Conservation (phyloP, 2,329 filamentous ascomycete species). For the Aspergillus cejpii region DNA sequence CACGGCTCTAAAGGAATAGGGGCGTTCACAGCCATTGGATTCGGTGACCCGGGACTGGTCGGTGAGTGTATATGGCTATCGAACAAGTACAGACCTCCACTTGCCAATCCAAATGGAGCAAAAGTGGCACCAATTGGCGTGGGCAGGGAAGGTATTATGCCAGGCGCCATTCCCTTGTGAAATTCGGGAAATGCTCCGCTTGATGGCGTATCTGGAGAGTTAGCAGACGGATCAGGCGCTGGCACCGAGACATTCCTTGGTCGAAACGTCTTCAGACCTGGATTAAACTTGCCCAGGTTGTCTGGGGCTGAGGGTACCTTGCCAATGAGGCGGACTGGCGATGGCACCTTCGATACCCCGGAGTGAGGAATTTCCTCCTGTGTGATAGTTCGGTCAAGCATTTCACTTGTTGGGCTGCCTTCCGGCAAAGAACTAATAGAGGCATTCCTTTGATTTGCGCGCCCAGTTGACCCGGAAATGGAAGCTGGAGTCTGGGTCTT, state of each 20-base stretch:
- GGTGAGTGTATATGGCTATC: slow-evolving; percentile 72
- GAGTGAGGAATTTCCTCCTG: slow-evolving; percentile 38
- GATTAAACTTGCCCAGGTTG: slow-evolving; percentile 59
- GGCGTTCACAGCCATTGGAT: slow-evolving; percentile 54
- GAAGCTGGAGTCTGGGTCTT: slow-evolving; percentile 11
- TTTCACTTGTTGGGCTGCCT: slow-evolving; percentile 38
- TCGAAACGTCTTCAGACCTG: slow-evolving; percentile 65
- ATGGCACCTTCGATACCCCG: slow-evolving; percentile 27
- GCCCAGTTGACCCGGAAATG: slow-evolving; percentile 15
- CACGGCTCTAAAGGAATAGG: slow-evolving; percentile 84
- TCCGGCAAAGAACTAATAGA: slow-evolving; percentile 34
- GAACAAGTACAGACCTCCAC: slow-evolving; percentile 71
- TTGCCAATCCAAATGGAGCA: slow-evolving; percentile 50
- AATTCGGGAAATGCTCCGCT: slow-evolving; percentile 57
- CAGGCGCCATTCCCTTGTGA: slow-evolving; percentile 44
- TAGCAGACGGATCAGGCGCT: slow-evolving; percentile 55
- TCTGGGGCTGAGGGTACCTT: slow-evolving; percentile 39
- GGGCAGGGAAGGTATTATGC: slow-evolving; percentile 55
- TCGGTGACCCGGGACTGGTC: slow-evolving; percentile 58
- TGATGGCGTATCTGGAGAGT: slow-evolving; percentile 67
- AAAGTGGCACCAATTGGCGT: slow-evolving; percentile 61
- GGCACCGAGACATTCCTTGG: slow-evolving; percentile 65
- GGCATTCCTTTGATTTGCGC: slow-evolving; percentile 26
- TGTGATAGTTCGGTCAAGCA: slow-evolving; percentile 40
- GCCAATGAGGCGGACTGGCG: slow-evolving; percentile 31